phyloP scores from a whole-genome alignment of 2,329 filamentous ascomycete species.

The Stenocarpella maydis region DNA sequence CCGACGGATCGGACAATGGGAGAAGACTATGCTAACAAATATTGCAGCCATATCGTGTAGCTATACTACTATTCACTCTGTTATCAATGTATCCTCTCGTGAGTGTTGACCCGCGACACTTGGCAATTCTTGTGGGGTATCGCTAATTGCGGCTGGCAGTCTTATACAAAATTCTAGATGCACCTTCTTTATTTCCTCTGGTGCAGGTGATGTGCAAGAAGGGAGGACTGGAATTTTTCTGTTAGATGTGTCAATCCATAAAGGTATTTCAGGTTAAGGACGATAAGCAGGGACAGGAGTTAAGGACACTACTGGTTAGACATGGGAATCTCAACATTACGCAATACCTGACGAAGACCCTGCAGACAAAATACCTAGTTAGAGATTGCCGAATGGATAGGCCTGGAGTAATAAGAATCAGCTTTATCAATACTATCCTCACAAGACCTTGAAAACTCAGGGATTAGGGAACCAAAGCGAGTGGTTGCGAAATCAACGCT shows the following conservation, averaged over 20 bases:
- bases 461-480: too few relatives aligned
- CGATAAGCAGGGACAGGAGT: background rate
- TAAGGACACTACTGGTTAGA: background rate
- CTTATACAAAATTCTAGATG: background rate
- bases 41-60: background rate
- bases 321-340: background rate
- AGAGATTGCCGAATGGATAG: background rate
- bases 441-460: too few relatives aligned
- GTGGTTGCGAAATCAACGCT: too few relatives aligned
- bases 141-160: background rate
- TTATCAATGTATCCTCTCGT: background rate
- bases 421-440: too few relatives aligned
- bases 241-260: background rate
- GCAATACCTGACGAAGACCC: background rate
- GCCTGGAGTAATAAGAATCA: too few relatives aligned
- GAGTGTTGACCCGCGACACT: background rate
- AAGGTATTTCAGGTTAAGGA: background rate
- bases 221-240: too few relatives aligned
- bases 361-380: background rate
- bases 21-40: background rate
- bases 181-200: background rate
- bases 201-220: background rate
- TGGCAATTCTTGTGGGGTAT: background rate
- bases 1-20: too few relatives aligned
- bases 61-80: background rate